These are phyloP conservation scores for Solanum sejunctum DNA, from an alignment of 257 asterid genomes.

Conservation along the genomic window DNA sequence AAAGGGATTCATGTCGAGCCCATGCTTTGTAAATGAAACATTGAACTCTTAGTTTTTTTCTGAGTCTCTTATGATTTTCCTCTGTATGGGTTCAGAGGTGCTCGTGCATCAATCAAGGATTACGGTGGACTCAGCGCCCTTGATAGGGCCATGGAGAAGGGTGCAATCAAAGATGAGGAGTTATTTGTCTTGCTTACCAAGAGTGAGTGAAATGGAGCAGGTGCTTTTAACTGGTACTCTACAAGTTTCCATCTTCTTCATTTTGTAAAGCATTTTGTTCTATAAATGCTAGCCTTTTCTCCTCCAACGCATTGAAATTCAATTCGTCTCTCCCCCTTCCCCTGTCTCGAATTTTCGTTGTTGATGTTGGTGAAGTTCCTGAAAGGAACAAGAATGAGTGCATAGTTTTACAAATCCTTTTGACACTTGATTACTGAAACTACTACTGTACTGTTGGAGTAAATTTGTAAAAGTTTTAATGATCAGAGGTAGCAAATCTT, in stretches of 20 bases:
- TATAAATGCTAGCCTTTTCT: background rate
- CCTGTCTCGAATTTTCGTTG: background rate
- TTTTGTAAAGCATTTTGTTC: background rate
- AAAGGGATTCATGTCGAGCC: background rate
- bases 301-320: background rate
- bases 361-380: background rate
- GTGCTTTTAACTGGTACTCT: background rate
- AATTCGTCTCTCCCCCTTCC: background rate
- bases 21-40: background rate
- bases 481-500: background rate
- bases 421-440: background rate
- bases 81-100: conserved; percentile 48
- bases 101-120: conserved; percentile 67
- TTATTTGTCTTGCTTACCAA: conserved; percentile 76
- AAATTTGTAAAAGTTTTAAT: background rate
- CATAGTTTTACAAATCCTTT: background rate
- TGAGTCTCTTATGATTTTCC: background rate
- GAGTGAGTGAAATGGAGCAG: conserved; percentile 38
- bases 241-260: background rate
- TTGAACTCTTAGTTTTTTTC: background rate
- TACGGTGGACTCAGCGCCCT: conserved; percentile 61
- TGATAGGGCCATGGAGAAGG: conserved; percentile 97
- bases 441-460: background rate
- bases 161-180: conserved; percentile 89
- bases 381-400: background rate